phyloP scores from a whole-genome alignment of 352 stramenopile species.

The Phytophthora vignae region DNA sequence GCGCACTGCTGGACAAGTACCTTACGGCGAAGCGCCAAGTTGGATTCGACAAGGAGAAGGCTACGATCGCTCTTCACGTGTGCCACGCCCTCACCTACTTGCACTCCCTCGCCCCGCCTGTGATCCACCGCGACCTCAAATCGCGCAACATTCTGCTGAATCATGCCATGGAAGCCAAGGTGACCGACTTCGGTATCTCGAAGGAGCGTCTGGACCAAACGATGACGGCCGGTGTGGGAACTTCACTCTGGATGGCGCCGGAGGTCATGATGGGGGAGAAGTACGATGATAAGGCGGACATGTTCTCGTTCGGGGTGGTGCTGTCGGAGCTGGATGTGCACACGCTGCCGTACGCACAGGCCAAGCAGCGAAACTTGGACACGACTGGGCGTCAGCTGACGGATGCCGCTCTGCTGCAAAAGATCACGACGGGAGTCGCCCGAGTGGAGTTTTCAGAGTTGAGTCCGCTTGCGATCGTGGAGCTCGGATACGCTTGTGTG shows the following conservation, averaged over 20 bases:
- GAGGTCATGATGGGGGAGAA: background rate
- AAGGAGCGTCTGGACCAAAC: background rate
- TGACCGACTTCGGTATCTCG: background rate
- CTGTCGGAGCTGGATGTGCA: constrained; percentile 1
- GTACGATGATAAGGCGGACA: background rate
- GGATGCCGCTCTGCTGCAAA: too few species aligned
- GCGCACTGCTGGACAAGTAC: constrained; percentile 34
- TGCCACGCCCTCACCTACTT: constrained; percentile 27
- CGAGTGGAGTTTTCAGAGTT: too few species aligned
- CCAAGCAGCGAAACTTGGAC: background rate
- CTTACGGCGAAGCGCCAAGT: constrained; percentile 10
- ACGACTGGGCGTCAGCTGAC: too few species aligned
- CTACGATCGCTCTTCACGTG: constrained; percentile 34
- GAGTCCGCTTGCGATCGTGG: too few species aligned
- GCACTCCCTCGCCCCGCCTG: constrained; percentile 11
- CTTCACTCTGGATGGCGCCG: background rate
- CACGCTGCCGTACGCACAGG: constrained; percentile 1
- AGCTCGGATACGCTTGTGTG: too few species aligned
- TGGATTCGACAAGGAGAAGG: constrained; percentile 43
- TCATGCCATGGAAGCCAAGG: background rate
- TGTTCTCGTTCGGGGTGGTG: background rate
- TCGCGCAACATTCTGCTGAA: constrained; percentile 52
- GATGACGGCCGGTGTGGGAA: background rate
- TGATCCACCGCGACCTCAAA: constrained; percentile 64
- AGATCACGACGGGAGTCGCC: too few species aligned